Base-by-base conservation (phyloP, 2,329 filamentous ascomycete species). In the Colletotrichum godetiae region DNA sequence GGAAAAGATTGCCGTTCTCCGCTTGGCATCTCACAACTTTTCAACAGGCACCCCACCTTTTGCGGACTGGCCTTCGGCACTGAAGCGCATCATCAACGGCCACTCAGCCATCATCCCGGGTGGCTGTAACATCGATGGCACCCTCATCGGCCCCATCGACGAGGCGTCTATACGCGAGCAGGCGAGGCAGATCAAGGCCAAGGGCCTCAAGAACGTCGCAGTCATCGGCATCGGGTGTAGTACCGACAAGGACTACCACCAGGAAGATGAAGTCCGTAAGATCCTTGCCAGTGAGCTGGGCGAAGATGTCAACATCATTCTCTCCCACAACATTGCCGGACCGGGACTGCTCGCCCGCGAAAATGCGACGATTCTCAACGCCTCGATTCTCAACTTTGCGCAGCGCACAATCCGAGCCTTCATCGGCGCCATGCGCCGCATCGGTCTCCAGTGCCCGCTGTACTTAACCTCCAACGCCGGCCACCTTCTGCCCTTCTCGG, bases 161-260 rank as follows among this genome's bases (percentile, higher is more conserved):
- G 59, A 74, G 37, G 27, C 65, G 3, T 62, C 74, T 10, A 52
- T 78, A 8, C 58, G 72, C 19, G 69, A 70, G 1, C 74, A 76
- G 27, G 76, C 76, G 1, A 35, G 11, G 12, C 29, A 62, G 35
- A 78, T 82, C 67, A 75, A 73, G 33, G 62, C 66, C n/a, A 75
- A 76, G 15, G 75, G 78, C 3, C 55, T 82, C 80, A 77, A 66
- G 24, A 84, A 84, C 52, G 81, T 92, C 2, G 89, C 90, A 0
- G 81, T 92, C 5, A 86, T 87, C 5, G 89, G 89, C 2, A 85
- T 91, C 10, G 91, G 89, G 79, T 88, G 87, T 10, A 89, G 89
- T 0, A 88, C 91, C 29, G 89, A 92, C 76, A 85, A 86, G 11
- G 75, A 84, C 4, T 86, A 86, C 76, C 80, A 79, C 55, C 89